Conservation (phyloP, 257 asterid species). For the Voacanga thouarsii region DNA sequence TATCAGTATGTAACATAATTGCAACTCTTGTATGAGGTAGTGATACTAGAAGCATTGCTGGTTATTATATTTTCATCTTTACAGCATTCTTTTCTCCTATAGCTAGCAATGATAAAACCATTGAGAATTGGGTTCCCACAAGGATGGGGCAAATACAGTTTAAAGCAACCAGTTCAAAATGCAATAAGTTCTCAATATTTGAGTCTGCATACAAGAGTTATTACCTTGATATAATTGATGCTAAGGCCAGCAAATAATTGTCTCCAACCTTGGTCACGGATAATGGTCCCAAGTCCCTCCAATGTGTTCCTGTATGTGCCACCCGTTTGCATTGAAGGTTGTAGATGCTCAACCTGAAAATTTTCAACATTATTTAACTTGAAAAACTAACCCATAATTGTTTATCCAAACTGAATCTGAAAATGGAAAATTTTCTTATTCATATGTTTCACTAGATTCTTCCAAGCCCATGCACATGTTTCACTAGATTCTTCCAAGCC, state of each 20-base stretch:
- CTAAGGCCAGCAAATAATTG: conserved; percentile 93
- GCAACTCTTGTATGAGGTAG: too few relatives aligned
- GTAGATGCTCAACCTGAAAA: conserved; percentile 78
- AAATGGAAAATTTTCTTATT: neutral
- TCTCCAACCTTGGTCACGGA: conserved; percentile 78
- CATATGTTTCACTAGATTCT: neutral
- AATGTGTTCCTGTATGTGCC: conserved; percentile 53
- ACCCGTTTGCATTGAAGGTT: conserved; percentile 45
- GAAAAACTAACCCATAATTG: neutral
- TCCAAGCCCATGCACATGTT: neutral
- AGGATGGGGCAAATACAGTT: neutral
- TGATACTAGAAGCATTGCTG: too few relatives aligned
- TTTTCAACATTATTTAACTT: neutral
- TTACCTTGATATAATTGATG: conserved; percentile 92
- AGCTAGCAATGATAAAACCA: neutral
- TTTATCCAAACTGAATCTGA: neutral
- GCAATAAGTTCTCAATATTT: neutral
- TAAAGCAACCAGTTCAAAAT: neutral
- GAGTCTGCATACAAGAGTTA: neutral
- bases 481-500: neutral
- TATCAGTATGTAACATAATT: too few relatives aligned
- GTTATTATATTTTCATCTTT: neutral
- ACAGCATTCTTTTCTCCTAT: neutral
- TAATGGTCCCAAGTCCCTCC: conserved; percentile 66
- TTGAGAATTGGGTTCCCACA: neutral